These are phyloP conservation scores for Nyssa sinensis DNA, from an alignment of 148 eudicot genomes.

Conservation along the genomic window DNA sequence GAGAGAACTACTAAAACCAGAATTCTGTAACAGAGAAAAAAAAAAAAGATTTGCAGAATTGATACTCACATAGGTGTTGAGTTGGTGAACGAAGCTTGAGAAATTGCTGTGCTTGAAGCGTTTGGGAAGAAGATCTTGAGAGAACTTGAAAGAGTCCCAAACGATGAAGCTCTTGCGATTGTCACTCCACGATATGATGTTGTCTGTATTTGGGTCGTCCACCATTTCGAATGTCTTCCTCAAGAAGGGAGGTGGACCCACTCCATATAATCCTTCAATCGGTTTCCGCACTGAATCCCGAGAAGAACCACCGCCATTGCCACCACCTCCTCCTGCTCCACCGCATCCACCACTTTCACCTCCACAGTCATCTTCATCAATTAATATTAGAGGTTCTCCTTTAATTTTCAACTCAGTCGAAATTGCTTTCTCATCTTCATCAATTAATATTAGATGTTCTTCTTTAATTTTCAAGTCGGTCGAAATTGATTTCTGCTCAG, in stretches of 20 bases:
- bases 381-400: too few relatives aligned
- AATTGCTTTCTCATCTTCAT: too few relatives aligned
- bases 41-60: too few relatives aligned
- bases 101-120: constrained; percentile 75
- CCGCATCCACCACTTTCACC: too few relatives aligned
- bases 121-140: constrained; percentile 47
- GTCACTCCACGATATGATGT: constrained; percentile 56
- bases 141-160: constrained; percentile 61
- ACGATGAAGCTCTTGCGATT: constrained; percentile 41
- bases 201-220: constrained; percentile 55
- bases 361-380: too few relatives aligned
- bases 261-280: constrained; percentile 39
- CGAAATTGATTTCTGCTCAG: too few relatives aligned
- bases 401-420: too few relatives aligned
- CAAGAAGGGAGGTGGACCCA: constrained; percentile 63
- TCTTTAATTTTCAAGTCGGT: too few relatives aligned
- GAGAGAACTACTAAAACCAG: too few relatives aligned
- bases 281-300: constrained; percentile 31
- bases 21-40: too few relatives aligned
- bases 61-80: constrained; percentile 63
- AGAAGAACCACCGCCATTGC: constrained; percentile 3
- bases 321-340: too few relatives aligned
- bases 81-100: constrained; percentile 80
- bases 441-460: too few relatives aligned
- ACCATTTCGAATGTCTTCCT: constrained; percentile 76